Conservation (phyloP, 2,329 filamentous ascomycete species). For the Clarireedia monteithiana region DNA sequence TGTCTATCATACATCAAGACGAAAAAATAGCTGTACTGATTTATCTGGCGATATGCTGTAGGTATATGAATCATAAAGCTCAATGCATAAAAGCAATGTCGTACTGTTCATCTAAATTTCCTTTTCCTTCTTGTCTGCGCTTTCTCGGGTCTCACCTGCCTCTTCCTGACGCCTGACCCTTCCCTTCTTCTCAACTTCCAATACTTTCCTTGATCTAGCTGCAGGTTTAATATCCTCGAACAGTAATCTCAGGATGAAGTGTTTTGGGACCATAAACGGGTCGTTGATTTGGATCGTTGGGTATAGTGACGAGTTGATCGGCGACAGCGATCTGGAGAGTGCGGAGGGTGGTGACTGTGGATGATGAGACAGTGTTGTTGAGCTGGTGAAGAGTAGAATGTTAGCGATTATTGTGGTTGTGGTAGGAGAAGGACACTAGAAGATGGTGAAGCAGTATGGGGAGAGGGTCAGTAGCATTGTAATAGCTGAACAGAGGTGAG, state of each 20-base stretch:
- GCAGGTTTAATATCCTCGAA: neutral
- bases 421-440: too few relatives aligned
- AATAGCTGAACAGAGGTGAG: too few relatives aligned
- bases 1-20: too few relatives aligned
- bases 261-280: conserved; percentile 20
- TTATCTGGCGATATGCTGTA: too few relatives aligned
- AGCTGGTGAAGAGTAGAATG: neutral
- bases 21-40: too few relatives aligned
- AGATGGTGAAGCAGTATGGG: too few relatives aligned
- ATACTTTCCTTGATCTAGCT: neutral
- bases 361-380: neutral
- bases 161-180: neutral
- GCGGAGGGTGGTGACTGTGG: conserved; percentile 6
- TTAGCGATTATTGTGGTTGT: neutral
- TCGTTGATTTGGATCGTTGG: conserved; percentile 13
- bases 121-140: neutral
- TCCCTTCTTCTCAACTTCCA: neutral
- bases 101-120: too few relatives aligned
- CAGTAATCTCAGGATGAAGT: conserved; percentile 15
- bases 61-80: too few relatives aligned
- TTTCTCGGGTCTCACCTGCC: neutral
- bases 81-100: too few relatives aligned
- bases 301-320: conserved; percentile 17
- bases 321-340: conserved; percentile 18
- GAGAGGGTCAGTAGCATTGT: too few relatives aligned